These are phyloP conservation scores for Pythium vanterpoolii DNA, from an alignment of 352 stramenopile species.

Conservation along the genomic window DNA sequence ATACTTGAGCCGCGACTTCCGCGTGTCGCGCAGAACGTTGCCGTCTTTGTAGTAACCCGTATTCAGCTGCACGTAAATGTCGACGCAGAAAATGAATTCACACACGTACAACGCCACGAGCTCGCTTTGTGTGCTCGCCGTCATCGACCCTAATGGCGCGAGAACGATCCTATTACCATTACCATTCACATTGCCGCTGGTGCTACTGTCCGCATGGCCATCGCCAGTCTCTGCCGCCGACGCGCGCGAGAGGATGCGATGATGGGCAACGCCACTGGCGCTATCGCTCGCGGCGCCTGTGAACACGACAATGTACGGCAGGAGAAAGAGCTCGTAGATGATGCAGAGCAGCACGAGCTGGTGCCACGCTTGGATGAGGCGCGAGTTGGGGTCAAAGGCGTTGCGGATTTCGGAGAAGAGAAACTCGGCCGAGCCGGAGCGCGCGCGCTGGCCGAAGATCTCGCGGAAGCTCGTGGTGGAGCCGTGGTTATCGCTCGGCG, in stretches of 20 bases:
- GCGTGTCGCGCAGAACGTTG: constrained; percentile 56
- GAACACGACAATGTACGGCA: constrained; percentile 51
- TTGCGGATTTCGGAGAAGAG: constrained; percentile 47
- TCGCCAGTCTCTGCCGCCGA: too few species aligned
- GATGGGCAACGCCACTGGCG: too few species aligned
- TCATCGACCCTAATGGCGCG: background rate
- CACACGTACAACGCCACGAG: constrained; percentile 47
- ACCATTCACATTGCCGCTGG: too few species aligned
- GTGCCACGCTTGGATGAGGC: constrained; percentile 47
- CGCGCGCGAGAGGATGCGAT: background rate
- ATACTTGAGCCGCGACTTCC: constrained; percentile 63
- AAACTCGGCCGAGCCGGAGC: constrained; percentile 45
- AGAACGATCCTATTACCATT: background rate
- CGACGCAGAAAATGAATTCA: constrained; percentile 52
- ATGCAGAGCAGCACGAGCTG: constrained; percentile 50
- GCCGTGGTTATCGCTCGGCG: background rate
- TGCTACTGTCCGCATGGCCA: background rate
- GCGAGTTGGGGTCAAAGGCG: constrained; percentile 57
- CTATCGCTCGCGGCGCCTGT: background rate
- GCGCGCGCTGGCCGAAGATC: constrained; percentile 36
- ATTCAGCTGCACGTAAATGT: constrained; percentile 72
- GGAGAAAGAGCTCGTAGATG: constrained; percentile 43
- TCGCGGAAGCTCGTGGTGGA: constrained; percentile 31
- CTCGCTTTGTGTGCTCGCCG: constrained; percentile 5
- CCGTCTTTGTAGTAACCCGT: constrained; percentile 73